Conservation (phyloP, 208 protist genomes). For the Leishmania lainsoni region DNA sequence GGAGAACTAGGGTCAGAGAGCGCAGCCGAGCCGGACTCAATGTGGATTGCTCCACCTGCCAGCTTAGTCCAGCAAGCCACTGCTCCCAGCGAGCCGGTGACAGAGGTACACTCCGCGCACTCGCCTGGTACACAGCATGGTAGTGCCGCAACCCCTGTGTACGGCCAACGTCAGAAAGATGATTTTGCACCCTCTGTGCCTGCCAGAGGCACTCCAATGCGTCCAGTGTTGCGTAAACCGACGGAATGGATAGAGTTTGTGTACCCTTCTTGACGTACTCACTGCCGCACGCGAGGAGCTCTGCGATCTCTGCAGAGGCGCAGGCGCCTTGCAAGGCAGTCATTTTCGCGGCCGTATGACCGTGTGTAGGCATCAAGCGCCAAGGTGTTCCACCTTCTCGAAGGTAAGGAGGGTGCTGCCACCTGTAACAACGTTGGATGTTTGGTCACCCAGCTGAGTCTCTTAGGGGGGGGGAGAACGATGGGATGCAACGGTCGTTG, state of each 20-base stretch:
- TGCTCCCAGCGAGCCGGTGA: constrained; percentile 31
- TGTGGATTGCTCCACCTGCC: neutral
- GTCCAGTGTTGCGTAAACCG: constrained; percentile 21
- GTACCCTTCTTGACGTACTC: constrained; percentile 24
- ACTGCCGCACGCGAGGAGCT: constrained; percentile 18
- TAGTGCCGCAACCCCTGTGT: constrained; percentile 41
- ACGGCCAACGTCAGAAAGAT: constrained; percentile 4
- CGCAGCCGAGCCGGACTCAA: neutral
- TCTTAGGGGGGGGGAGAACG: too few relatives aligned
- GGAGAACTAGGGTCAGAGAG: neutral
- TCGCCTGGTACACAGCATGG: constrained; percentile 34
- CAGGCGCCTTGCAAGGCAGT: constrained; percentile 12
- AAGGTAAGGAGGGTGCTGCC: neutral
- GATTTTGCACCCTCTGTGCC: neutral
- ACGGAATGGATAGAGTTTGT: constrained; percentile 14
- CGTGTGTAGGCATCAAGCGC: neutral
- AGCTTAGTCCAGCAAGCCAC: constrained; percentile 35
- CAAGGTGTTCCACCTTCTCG: neutral
- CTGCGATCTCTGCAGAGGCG: constrained; percentile 17
- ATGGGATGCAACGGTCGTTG: too few relatives aligned
- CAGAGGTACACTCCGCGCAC: constrained; percentile 34
- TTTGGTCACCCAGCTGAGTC: neutral
- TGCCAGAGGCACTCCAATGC: constrained; percentile 22
- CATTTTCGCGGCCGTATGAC: neutral
- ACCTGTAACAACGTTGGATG: neutral